Evolutionary conservation across 305 asterid genomes (phyloP).

Genomic region (Euphrasia arctica): DNA sequence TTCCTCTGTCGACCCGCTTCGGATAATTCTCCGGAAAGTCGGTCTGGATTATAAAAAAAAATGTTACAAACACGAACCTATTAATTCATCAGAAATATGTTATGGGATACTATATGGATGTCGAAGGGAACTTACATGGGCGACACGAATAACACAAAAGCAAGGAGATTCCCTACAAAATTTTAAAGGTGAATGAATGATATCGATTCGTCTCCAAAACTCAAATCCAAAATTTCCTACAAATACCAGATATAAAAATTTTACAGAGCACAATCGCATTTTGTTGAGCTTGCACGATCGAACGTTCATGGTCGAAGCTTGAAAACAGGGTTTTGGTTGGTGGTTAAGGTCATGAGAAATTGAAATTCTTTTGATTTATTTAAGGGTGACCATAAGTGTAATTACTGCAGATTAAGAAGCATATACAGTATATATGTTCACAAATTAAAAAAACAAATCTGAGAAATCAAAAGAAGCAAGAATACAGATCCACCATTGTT

Average conservation of each 20-base stretch:
- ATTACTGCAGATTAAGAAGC: too few species aligned
- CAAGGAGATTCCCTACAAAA: constrained; percentile 68
- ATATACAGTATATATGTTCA: neutral
- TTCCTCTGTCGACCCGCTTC: constrained; percentile 67
- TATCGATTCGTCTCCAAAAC: too few species aligned
- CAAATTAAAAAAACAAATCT: neutral
- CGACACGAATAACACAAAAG: constrained; percentile 68
- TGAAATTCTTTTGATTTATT: too few species aligned
- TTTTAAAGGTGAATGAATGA: neutral
- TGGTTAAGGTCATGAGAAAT: too few species aligned
- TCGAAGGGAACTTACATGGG: constrained; percentile 57
- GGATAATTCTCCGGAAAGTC: constrained; percentile 62
- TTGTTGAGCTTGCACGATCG: too few species aligned
- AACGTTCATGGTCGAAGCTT: too few species aligned
- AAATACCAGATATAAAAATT: too few species aligned
- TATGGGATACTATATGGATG: neutral
- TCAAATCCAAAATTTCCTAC: too few species aligned
- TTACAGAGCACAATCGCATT: too few species aligned
- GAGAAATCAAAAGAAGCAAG: neutral
- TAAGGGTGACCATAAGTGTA: too few species aligned
- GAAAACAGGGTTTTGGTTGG: too few species aligned
- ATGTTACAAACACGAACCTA: neutral
- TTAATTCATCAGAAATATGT: neutral
- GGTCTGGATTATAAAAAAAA: constrained; percentile 47
- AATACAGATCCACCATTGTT: constrained; percentile 20